phyloP scores from a whole-genome alignment of 768 basidiomycete genomes.

The Phallus indusiatus region DNA sequence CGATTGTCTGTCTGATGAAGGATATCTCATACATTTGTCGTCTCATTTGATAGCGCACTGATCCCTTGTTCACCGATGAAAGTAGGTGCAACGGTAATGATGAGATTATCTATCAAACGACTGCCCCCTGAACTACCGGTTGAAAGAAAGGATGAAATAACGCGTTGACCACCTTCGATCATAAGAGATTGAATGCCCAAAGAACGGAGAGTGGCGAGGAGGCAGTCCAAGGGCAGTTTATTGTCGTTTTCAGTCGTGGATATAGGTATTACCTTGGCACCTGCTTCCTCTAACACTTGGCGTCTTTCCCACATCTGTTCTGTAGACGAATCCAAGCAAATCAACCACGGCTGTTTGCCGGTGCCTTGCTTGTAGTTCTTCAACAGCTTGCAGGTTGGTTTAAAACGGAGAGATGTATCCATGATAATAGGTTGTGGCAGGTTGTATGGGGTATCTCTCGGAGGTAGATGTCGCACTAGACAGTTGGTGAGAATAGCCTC shows the following conservation, averaged over 20 bases:
- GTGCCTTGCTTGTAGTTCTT: constrained; percentile 46
- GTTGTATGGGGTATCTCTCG: constrained; percentile 4
- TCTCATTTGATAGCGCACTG: constrained; percentile 35
- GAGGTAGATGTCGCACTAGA: constrained; percentile 19
- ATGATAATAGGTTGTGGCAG: constrained; percentile 80
- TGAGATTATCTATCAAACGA: constrained; percentile 53
- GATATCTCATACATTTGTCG: constrained; percentile 11
- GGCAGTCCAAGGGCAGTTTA: constrained; percentile 23
- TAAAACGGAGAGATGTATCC: constrained; percentile 64
- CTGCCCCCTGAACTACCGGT: constrained; percentile 13
- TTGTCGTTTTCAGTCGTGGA: constrained; percentile 28
- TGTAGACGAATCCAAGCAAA: constrained; percentile 31
- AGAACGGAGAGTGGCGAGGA: constrained; percentile 44
- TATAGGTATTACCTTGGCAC: constrained; percentile 56
- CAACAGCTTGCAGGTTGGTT: constrained; percentile 59
- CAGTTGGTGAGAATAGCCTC: neutral
- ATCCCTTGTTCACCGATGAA: constrained; percentile 69
- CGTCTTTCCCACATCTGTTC: constrained; percentile 18
- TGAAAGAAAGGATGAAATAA: constrained; percentile 67
- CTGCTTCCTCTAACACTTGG: constrained; percentile 45
- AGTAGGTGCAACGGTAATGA: constrained; percentile 83
- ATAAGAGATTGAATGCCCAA: constrained; percentile 69
- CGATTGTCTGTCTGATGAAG: neutral
- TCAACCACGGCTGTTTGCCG: constrained; percentile 66
- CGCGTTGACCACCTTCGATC: constrained; percentile 88